Conservation (phyloP, 2,329 filamentous ascomycete genomes). For the Calonectria pauciramosa region DNA sequence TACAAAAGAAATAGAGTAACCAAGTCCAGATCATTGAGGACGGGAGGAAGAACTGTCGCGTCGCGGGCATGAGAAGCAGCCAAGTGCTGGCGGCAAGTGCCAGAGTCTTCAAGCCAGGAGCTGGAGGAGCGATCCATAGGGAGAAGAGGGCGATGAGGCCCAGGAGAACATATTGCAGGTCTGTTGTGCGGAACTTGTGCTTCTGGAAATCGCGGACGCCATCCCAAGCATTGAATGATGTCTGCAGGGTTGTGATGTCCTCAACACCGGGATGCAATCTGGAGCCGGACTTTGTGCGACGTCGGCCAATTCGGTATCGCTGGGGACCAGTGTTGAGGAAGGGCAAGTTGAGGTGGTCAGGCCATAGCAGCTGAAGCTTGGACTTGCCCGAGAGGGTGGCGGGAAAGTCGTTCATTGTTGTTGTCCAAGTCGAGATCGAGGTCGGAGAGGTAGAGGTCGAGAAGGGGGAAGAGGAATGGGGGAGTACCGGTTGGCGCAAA, state of each 20-base stretch:
- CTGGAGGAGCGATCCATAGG: conserved; percentile 84
- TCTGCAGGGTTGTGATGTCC: conserved; percentile 82
- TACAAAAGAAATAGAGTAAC: conserved; percentile 92
- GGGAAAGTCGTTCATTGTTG: conserved; percentile 56
- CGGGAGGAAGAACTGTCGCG: conserved; percentile 91
- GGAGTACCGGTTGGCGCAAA: conserved; percentile 33
- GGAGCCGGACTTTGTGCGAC: conserved; percentile 56
- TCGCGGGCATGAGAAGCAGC: conserved; percentile 84
- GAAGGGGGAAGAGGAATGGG: conserved; percentile 9
- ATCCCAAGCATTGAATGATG: conserved; percentile 84
- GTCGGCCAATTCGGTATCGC: conserved; percentile 56
- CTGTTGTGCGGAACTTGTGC: conserved; percentile 85
- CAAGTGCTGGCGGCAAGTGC: conserved; percentile 76
- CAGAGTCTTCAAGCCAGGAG: conserved; percentile 82
- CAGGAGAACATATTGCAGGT: conserved; percentile 86
- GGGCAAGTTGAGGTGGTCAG: conserved; percentile 57
- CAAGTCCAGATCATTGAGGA: conserved; percentile 88
- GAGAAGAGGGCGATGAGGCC: conserved; percentile 84
- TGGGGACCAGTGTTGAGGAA: conserved; percentile 58
- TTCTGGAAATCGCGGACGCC: conserved; percentile 81
- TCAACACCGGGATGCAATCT: conserved; percentile 56
- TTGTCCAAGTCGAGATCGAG: conserved; percentile 25
- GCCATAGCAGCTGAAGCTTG: conserved; percentile 56
- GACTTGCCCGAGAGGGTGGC: conserved; percentile 56
- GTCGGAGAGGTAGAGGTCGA: conserved; percentile 19